Evolutionary conservation across 2,329 filamentous ascomycete genomes (phyloP).

Genomic region (Colletotrichum sansevieriae): DNA sequence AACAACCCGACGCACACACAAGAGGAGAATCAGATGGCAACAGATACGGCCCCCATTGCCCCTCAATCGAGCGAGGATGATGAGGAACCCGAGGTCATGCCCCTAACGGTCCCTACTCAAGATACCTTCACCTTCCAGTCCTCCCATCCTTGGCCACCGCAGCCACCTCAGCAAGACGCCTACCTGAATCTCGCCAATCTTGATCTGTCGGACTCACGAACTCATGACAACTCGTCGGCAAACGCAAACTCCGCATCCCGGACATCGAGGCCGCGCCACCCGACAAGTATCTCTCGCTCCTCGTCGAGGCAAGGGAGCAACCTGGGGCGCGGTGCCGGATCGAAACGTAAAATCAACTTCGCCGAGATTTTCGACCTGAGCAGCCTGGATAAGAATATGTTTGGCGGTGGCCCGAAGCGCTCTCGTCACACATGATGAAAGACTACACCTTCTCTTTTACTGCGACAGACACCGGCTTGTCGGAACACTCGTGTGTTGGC

Average conservation of each 20-base stretch:
- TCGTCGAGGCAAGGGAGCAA: constrained; percentile 49
- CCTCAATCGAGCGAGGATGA: constrained; percentile 32
- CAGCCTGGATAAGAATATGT: constrained; percentile 73
- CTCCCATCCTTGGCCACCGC: constrained; percentile 62
- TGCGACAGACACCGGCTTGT: constrained; percentile 14
- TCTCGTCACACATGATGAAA: constrained; percentile 58
- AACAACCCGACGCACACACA: constrained; percentile 49
- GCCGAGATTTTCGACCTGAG: constrained; percentile 82
- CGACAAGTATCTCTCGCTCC: constrained; percentile 36
- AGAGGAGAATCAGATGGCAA: constrained; percentile 45
- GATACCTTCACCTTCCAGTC: constrained; percentile 80
- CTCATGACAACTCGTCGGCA: constrained; percentile 53
- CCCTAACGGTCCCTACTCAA: constrained; percentile 66
- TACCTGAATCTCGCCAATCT: constrained; percentile 73
- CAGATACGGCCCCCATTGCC: constrained; percentile 51
- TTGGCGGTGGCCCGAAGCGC: constrained; percentile 63
- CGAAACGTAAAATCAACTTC: constrained; percentile 80
- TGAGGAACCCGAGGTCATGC: constrained; percentile 46
- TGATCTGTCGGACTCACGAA: constrained; percentile 66
- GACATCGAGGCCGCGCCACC: constrained; percentile 37
- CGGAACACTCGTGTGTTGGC: constrained; percentile 7
- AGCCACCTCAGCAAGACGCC: constrained; percentile 61
- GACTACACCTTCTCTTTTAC: constrained; percentile 26
- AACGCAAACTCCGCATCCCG: constrained; percentile 43
- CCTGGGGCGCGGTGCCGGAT: constrained; percentile 74